A percentile compares a stretch with the other conserved stretches of the same genome.
These are phyloP conservation scores for Alternaria gaisen DNA, from an alignment of 2,329 filamentous ascomycete species.

Conservation along the genomic window DNA sequence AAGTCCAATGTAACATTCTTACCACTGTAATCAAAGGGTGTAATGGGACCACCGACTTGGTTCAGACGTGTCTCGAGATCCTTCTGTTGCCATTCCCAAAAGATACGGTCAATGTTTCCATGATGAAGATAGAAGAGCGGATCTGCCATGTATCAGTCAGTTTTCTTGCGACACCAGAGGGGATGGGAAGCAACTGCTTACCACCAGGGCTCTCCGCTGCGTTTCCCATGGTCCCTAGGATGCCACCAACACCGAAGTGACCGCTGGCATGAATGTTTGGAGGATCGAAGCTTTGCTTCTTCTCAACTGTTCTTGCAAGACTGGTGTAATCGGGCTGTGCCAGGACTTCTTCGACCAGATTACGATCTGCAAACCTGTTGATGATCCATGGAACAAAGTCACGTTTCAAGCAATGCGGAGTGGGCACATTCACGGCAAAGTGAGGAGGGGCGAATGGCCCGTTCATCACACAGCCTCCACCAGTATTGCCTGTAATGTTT, in stretches of 20 bases:
- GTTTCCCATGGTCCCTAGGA: conserved; percentile 44
- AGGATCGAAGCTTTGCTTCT: conserved; percentile 33
- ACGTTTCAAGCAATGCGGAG: conserved; percentile 39
- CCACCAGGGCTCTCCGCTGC: conserved; percentile 46
- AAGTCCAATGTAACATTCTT: conserved; percentile 46
- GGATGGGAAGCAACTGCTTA: background rate
- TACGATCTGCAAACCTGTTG: conserved; percentile 26
- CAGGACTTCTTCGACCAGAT: conserved; percentile 35
- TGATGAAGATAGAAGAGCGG: conserved; percentile 53
- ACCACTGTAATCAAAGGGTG: conserved; percentile 36
- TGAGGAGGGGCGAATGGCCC: conserved; percentile 38
- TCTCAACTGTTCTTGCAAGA: conserved; percentile 41
- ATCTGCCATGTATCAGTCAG: background rate
- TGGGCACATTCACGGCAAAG: conserved; percentile 35
- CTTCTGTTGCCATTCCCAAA: conserved; percentile 42
- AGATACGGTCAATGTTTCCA: conserved; percentile 48
- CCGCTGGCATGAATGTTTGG: conserved; percentile 43
- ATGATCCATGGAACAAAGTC: conserved; percentile 41
- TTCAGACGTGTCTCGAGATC: conserved; percentile 41
- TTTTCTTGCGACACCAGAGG: background rate
- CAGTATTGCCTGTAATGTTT: conserved; percentile 40
- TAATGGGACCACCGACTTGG: conserved; percentile 48
- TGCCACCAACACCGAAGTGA: conserved; percentile 49
- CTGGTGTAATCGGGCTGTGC: conserved; percentile 39
- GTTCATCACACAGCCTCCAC: conserved; percentile 44